Percentiles rank a stretch among this genome's conserved stretches.
Evolutionary conservation across 2,329 filamentous ascomycete genomes (phyloP).

Genomic region (Bipolaris oryzae): DNA sequence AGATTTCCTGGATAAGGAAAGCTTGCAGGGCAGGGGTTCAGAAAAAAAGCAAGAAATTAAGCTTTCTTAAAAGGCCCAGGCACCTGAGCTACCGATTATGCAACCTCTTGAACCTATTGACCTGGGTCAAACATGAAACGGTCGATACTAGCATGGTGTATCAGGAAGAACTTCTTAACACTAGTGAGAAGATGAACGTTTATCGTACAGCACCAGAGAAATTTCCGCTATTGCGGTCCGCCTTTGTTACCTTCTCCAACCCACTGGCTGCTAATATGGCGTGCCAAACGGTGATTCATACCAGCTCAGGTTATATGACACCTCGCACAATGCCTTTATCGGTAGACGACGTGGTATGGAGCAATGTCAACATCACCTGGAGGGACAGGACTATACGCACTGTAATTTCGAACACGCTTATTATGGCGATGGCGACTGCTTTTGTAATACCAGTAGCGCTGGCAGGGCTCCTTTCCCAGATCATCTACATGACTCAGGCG

Average conservation of each 20-base stretch:
- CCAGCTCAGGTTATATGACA: conserved; percentile 12
- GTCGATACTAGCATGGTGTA: conserved; percentile 7
- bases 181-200: conserved; percentile 8
- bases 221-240: conserved; percentile 5
- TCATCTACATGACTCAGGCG: conserved; percentile 15
- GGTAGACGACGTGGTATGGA: conserved; percentile 16
- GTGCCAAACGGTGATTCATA: conserved; percentile 17
- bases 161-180: conserved; percentile 8
- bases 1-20: conserved; percentile 10
- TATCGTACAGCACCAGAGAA: neutral
- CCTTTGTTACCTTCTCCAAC: conserved; percentile 17
- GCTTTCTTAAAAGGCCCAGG: neutral
- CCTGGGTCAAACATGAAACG: conserved; percentile 10
- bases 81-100: neutral
- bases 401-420: conserved; percentile 12
- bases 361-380: conserved; percentile 17
- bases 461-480: conserved; percentile 13
- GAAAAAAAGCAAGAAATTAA: neutral
- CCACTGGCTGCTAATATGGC: conserved; percentile 11
- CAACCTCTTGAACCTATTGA: neutral
- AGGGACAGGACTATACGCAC: conserved; percentile 10
- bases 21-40: conserved; percentile 1
- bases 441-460: conserved; percentile 14
- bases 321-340: conserved; percentile 9
- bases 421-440: neutral